A percentile compares a stretch with the other conserved stretches of the same genome.
Evolutionary conservation across 345 rosid species (phyloP).

Genomic region (Aethionema arabicum): DNA sequence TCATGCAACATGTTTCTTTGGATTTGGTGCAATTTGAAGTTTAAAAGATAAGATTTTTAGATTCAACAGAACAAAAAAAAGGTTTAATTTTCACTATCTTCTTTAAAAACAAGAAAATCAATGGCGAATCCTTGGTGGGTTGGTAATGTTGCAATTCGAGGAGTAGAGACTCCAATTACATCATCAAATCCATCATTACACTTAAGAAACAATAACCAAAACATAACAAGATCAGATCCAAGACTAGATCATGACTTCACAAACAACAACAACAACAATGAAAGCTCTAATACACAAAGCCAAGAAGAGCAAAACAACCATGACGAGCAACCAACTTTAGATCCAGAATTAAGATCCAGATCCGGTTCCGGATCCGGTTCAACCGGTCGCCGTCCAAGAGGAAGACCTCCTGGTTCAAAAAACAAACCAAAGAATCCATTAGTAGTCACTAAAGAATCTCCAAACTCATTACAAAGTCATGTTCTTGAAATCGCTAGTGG

Average conservation of each 20-base stretch:
- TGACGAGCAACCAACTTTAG: conserved; percentile 36
- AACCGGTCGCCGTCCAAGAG: conserved; percentile 69
- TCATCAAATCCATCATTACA: conserved; percentile 51
- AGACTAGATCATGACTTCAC: conserved; percentile 61
- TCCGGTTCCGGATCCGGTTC: conserved; percentile 42
- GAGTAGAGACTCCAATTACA: conserved; percentile 50
- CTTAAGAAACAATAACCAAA: conserved; percentile 40
- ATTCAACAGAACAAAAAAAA: conserved; percentile 4
- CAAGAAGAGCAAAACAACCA: conserved; percentile 57
- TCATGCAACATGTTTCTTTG: conserved; percentile 41
- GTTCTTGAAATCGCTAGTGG: conserved; percentile 78
- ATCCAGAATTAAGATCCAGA: conserved; percentile 30
- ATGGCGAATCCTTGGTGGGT: conserved; percentile 96
- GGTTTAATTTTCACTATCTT: background rate
- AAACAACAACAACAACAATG: conserved; percentile 44
- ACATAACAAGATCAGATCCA: conserved; percentile 42
- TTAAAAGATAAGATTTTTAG: conserved; percentile 36
- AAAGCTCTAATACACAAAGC: conserved; percentile 39
- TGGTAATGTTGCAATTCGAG: conserved; percentile 67
- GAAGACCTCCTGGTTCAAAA: conserved; percentile 86
- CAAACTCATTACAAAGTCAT: conserved; percentile 81
- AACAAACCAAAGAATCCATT: conserved; percentile 77
- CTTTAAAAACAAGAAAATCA: background rate
- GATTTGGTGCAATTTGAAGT: conserved; percentile 33
- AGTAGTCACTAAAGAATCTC: conserved; percentile 79